Evolutionary conservation across 2,329 filamentous ascomycete genomes (phyloP).

Genomic region (Clathrospora elynae): DNA sequence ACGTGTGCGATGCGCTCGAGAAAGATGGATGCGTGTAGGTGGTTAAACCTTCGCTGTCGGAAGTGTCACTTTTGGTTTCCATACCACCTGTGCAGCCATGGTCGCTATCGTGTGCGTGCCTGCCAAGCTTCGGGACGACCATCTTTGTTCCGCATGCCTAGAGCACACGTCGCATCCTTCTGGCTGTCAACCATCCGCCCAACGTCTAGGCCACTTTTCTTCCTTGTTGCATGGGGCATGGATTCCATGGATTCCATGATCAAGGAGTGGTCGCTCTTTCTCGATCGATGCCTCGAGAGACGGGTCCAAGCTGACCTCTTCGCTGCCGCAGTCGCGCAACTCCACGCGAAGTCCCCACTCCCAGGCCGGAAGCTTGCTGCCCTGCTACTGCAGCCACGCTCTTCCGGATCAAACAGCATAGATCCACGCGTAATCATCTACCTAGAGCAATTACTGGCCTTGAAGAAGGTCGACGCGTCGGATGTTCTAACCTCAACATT

Average conservation of each 20-base stretch:
- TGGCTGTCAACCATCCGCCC: too few relatives aligned
- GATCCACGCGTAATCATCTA: constrained; percentile 46
- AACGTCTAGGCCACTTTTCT: too few relatives aligned
- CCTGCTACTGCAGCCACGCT: constrained; percentile 42
- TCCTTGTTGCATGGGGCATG: constrained; percentile 40
- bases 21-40: too few relatives aligned
- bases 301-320: constrained; percentile 43
- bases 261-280: constrained; percentile 42
- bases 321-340: constrained; percentile 38
- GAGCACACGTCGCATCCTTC: too few relatives aligned
- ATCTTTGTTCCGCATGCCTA: too few relatives aligned
- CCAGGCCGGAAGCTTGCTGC: constrained; percentile 45
- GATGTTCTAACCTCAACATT: constrained; percentile 43
- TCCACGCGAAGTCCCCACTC: constrained; percentile 43
- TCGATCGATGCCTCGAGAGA: constrained; percentile 43
- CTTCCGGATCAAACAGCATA: constrained; percentile 30
- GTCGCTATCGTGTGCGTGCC: too few relatives aligned
- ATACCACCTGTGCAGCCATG: too few relatives aligned
- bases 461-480: constrained; percentile 43
- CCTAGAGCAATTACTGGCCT: constrained; percentile 41
- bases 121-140: too few relatives aligned
- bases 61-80: too few relatives aligned
- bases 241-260: constrained; percentile 43
- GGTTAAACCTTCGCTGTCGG: too few relatives aligned
- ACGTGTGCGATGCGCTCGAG: too few relatives aligned